These are phyloP conservation scores for Claviceps fusiformis DNA, from an alignment of 2,329 filamentous ascomycete species.

Conservation along the genomic window DNA sequence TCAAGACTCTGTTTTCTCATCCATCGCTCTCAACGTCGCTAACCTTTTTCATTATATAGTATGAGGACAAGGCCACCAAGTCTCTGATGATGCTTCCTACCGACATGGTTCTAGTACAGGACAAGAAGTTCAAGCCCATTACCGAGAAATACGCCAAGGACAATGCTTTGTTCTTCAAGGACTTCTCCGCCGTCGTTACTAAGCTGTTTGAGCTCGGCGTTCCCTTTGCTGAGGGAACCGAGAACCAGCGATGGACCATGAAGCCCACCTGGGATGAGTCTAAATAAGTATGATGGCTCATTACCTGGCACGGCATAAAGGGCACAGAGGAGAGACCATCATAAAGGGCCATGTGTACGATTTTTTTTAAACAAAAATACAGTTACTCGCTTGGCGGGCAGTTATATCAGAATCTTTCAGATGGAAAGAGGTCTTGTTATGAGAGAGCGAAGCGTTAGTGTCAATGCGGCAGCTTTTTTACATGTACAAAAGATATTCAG, in stretches of 20 bases:
- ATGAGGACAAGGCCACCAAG: constrained; percentile 78
- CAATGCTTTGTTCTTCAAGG: constrained; percentile 82
- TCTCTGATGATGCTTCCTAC: constrained; percentile 94
- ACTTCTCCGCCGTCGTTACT: constrained; percentile 65
- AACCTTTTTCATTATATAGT: constrained; percentile 36
- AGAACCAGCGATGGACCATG: constrained; percentile 46
- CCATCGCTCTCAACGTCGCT: constrained; percentile 6
- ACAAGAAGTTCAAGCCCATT: constrained; percentile 70
- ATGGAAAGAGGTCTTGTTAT: too few relatives aligned
- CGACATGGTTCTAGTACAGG: constrained; percentile 75
- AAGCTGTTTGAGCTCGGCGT: constrained; percentile 92
- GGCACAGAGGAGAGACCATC: background rate
- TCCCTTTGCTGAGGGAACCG: constrained; percentile 57
- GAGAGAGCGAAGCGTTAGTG: too few relatives aligned
- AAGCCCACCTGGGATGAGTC: constrained; percentile 37
- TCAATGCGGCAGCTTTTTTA: too few relatives aligned
- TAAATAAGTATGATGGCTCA: constrained; percentile 7
- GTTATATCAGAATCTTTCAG: too few relatives aligned
- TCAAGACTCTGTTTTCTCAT: constrained; percentile 2
- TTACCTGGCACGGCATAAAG: background rate
- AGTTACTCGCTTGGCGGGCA: too few relatives aligned
- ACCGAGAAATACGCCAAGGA: constrained; percentile 87
- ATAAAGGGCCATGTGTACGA: background rate
- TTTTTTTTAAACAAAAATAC: too few relatives aligned
- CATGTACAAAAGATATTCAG: too few relatives aligned